Conservation (phyloP, 208 protist species). For the Acanthamoeba polyphaga region DNA sequence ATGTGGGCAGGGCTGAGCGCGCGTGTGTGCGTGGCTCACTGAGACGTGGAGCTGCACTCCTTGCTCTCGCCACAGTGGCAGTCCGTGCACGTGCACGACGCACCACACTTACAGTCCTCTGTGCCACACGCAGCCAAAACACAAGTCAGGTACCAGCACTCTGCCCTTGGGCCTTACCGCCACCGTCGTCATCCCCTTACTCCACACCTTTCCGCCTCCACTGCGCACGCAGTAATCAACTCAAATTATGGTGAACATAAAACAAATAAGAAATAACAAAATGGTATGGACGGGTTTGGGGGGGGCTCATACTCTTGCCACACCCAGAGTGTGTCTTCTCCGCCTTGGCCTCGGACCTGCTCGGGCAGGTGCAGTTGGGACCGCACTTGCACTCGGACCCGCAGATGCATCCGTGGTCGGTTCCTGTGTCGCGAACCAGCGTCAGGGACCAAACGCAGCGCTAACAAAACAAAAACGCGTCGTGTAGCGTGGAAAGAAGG, state of each 20-base stretch:
- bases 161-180: no score
- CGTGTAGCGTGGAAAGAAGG: neutral
- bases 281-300: no score
- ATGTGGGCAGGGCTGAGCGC: no score
- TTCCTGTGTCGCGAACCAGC: neutral
- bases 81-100: neutral
- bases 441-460: neutral
- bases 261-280: no score
- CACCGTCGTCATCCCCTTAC: no score
- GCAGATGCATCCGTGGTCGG: neutral
- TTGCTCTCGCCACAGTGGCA: neutral
- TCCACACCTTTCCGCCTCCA: no score
- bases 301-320: neutral
- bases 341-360: neutral
- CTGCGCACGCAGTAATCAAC: no score
- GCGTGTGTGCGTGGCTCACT: no score
- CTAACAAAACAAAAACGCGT: neutral
- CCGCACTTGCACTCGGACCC: neutral
- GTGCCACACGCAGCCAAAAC: neutral
- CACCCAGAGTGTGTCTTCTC: neutral
- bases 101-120: slow-evolving; percentile 13
- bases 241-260: no score
- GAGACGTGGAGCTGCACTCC: neutral
- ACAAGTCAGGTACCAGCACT: no score
- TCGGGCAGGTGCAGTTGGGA: slow-evolving; percentile 8